A percentile compares a stretch with the other conserved stretches of the same genome.
These are phyloP conservation scores for Pyrenula massariospora DNA, from an alignment of 495 filamentous ascomycete genomes.

Conservation along the genomic window DNA sequence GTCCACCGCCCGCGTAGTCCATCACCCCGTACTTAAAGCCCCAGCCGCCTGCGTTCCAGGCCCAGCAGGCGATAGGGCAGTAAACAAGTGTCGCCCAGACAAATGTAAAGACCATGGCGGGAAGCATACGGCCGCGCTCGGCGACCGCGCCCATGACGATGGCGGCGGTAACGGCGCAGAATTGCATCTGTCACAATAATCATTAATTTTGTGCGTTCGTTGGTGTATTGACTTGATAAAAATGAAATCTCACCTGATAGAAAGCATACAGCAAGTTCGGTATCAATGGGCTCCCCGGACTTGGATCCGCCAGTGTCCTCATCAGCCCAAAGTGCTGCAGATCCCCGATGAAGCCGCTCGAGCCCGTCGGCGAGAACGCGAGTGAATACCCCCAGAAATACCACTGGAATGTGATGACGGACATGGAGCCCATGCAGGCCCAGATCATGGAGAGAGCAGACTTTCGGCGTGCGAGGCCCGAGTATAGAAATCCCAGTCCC, in stretches of 20 bases:
- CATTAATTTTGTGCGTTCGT: too few relatives aligned
- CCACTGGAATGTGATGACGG: conserved; percentile 62
- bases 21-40: conserved; percentile 82
- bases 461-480: conserved; percentile 51
- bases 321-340: conserved; percentile 53
- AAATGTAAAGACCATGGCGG: conserved; percentile 92
- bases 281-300: conserved; percentile 51
- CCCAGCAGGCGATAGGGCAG: conserved; percentile 93
- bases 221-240: not conserved
- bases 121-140: conserved; percentile 85
- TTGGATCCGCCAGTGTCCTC: conserved; percentile 50
- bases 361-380: conserved; percentile 52
- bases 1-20: conserved; percentile 94
- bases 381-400: conserved; percentile 67
- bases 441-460: conserved; percentile 60
- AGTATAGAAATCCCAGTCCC: conserved; percentile 61
- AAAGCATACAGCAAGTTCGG: conserved; percentile 54
- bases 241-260: conserved; percentile 47
- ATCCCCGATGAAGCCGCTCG: conserved; percentile 56
- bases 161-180: conserved; percentile 83
- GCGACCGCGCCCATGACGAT: conserved; percentile 88
- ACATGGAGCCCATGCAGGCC: conserved; percentile 54
- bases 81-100: conserved; percentile 96
- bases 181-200: conserved; percentile 68
- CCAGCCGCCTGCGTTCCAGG: conserved; percentile 92